These are phyloP conservation scores for Coccomyxa subellipsoidea DNA, from an alignment of 163 green algal genomes.

Conservation along the genomic window DNA sequence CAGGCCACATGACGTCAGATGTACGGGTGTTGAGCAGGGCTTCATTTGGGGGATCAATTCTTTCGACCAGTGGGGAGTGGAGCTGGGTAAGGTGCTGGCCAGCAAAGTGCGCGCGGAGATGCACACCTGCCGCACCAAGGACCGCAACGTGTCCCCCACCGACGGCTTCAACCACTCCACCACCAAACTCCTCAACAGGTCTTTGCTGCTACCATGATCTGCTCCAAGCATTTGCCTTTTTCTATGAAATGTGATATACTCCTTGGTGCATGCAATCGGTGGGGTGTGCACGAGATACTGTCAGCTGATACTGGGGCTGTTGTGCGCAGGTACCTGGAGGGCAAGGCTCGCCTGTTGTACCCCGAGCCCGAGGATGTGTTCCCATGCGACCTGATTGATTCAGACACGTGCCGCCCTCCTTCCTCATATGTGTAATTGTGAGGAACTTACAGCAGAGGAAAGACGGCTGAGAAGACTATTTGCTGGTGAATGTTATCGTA, in stretches of 20 bases:
- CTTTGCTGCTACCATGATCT: neutral
- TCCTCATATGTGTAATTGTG: slow-evolving; percentile 31
- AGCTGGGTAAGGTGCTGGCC: slow-evolving; percentile 97
- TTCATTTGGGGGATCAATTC: slow-evolving; percentile 99
- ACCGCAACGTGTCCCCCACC: slow-evolving; percentile 53
- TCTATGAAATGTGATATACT: neutral
- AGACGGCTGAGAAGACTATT: too few species aligned
- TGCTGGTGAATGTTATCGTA: too few species aligned
- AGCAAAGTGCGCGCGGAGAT: slow-evolving; percentile 69
- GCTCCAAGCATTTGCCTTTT: neutral
- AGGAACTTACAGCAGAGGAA: too few species aligned
- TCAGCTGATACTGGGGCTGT: neutral
- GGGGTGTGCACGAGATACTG: neutral
- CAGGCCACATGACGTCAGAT: too few species aligned
- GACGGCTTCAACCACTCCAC: slow-evolving; percentile 95
- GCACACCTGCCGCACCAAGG: slow-evolving; percentile 67
- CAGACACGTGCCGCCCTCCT: slow-evolving; percentile 29
- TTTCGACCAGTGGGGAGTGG: slow-evolving; percentile 99
- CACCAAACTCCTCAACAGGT: slow-evolving; percentile 87
- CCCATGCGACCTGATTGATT: slow-evolving; percentile 53
- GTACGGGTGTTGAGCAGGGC: slow-evolving; percentile 63
- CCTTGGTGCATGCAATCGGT: neutral
- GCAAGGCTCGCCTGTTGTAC: slow-evolving; percentile 92
- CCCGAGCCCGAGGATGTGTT: slow-evolving; percentile 88
- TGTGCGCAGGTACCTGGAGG: slow-evolving; percentile 68